These are phyloP conservation scores for Oropetium thomaeum DNA, from an alignment of 176 grass and related monocot genomes.

Conservation along the genomic window DNA sequence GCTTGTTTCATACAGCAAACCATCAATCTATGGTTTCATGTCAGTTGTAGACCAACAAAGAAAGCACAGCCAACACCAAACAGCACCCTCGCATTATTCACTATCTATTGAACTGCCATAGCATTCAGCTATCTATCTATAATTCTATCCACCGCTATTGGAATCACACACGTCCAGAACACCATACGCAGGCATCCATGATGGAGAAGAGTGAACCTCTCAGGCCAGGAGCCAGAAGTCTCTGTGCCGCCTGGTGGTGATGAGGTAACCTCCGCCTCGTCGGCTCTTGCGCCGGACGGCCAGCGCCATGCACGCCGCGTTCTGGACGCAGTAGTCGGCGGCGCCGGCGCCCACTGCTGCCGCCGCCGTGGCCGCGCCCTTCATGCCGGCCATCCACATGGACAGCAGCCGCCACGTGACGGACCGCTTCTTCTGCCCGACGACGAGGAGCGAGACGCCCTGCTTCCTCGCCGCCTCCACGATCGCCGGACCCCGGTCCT, in stretches of 20 bases:
- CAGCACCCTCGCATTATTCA: slow-evolving; percentile 21
- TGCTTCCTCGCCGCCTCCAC: slow-evolving; percentile 65
- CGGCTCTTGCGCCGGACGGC: slow-evolving; percentile 72
- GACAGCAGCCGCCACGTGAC: slow-evolving; percentile 58
- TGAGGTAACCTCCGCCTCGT: slow-evolving; percentile 64
- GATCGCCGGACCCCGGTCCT: slow-evolving; percentile 58
- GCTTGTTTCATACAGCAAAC: slow-evolving; percentile 14
- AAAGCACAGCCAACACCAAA: slow-evolving; percentile 14
- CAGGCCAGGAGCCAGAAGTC: slow-evolving; percentile 90
- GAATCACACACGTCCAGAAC: neutral
- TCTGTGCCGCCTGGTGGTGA: slow-evolving; percentile 66
- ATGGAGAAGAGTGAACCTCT: neutral
- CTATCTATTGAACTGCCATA: neutral
- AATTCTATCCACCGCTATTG: too few species aligned
- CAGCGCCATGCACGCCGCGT: slow-evolving; percentile 59
- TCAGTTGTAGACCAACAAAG: slow-evolving; percentile 14
- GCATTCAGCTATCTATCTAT: slow-evolving; percentile 5
- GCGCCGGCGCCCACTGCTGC: neutral
- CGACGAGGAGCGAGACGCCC: slow-evolving; percentile 53
- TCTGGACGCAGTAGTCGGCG: slow-evolving; percentile 69
- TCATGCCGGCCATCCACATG: slow-evolving; percentile 45
- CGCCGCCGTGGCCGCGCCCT: neutral
- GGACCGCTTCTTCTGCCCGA: slow-evolving; percentile 64
- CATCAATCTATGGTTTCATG: neutral
- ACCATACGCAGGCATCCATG: too few species aligned